phyloP scores from a whole-genome alignment of 768 basidiomycete species.

The Coprinellus aureogranulatus region DNA sequence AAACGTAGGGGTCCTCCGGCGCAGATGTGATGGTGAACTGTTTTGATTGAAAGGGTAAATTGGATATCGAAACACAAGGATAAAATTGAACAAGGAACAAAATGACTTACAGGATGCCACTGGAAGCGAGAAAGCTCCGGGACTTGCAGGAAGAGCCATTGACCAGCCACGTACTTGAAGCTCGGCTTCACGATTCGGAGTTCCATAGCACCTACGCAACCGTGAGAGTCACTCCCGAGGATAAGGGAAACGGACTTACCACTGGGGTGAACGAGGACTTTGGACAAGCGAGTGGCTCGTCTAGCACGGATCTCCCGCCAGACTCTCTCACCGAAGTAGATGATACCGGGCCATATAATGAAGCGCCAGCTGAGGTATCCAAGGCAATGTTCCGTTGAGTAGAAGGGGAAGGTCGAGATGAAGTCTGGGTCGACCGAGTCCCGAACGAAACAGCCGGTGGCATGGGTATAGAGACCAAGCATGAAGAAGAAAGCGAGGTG shows the following conservation, averaged over 20 bases:
- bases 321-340: constrained; percentile 86
- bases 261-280: constrained; percentile 86
- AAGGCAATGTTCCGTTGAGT: constrained; percentile 81
- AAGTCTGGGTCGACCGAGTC: constrained; percentile 75
- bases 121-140: constrained; percentile 82
- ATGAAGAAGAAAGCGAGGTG: constrained; percentile 95
- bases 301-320: constrained; percentile 82
- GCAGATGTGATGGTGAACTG: constrained; percentile 95
- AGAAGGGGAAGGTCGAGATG: constrained; percentile 77
- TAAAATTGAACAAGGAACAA: not conserved
- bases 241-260: constrained; percentile 42
- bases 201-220: constrained; percentile 76
- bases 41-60: constrained; percentile 6
- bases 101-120: constrained; percentile 88
- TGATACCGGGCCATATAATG: constrained; percentile 87
- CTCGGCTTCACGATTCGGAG: constrained; percentile 88
- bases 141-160: constrained; percentile 89
- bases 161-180: constrained; percentile 88
- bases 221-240: not conserved
- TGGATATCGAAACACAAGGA: constrained; percentile 8
- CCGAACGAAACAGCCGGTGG: constrained; percentile 93
- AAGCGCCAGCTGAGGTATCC: constrained; percentile 91
- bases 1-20: constrained; percentile 90
- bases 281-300: constrained; percentile 72
- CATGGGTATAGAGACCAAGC: constrained; percentile 85